Percentiles rank a stretch among this genome's conserved stretches.
These are phyloP conservation scores for Saccharomycodes ludwigii DNA, from an alignment of 805 yeast genomes.

Conservation along the genomic window DNA sequence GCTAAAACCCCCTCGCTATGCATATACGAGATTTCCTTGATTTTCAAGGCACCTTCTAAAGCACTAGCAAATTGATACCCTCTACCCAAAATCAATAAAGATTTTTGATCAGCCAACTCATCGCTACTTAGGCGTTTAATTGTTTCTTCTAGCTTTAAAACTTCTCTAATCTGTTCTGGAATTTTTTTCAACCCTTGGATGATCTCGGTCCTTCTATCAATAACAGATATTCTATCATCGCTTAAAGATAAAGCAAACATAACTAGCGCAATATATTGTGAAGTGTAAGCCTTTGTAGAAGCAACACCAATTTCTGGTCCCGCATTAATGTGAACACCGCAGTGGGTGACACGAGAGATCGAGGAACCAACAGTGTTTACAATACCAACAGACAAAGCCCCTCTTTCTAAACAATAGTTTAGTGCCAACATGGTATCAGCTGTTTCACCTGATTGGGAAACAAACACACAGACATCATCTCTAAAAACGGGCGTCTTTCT, in stretches of 20 bases:
- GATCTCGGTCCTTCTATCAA: constrained; percentile 69
- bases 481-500: constrained; percentile 94
- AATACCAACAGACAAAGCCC: constrained; percentile 94
- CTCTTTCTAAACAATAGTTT: constrained; percentile 91
- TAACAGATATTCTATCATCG: constrained; percentile 73
- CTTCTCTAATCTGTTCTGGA: constrained; percentile 74
- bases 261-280: constrained; percentile 93
- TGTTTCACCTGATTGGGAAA: constrained; percentile 98
- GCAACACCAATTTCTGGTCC: constrained; percentile 99
- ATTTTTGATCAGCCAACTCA: constrained; percentile 68
- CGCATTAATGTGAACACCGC: constrained; percentile 99
- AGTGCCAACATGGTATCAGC: constrained; percentile 94
- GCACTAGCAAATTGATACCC: constrained; percentile 97
- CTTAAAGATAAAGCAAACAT: constrained; percentile 95
- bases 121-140: constrained; percentile 67
- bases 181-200: constrained; percentile 74
- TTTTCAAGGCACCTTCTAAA: constrained; percentile 94
- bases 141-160: constrained; percentile 56
- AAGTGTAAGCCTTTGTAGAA: constrained; percentile 96
- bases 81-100: constrained; percentile 85
- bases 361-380: constrained; percentile 96
- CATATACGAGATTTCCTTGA: constrained; percentile 96
- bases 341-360: constrained; percentile 91
- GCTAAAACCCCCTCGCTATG: constrained; percentile 99
- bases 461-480: constrained; percentile 95